phyloP scores from a whole-genome alignment of 192 early-diverging fungal species.

The Coemansia brasiliensis region DNA sequence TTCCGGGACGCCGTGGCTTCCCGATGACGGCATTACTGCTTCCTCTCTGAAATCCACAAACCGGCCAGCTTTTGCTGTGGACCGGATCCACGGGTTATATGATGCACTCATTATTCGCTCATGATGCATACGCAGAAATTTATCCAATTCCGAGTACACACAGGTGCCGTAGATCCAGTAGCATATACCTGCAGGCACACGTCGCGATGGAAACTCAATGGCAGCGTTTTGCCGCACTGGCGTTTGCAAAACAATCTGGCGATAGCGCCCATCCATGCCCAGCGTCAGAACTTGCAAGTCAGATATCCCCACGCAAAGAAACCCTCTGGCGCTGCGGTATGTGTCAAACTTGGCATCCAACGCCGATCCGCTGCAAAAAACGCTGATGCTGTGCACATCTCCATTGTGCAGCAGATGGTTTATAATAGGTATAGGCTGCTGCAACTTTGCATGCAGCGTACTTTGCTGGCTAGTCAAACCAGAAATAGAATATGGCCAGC shows the following conservation, averaged over 20 bases:
- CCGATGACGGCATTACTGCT: too few relatives aligned
- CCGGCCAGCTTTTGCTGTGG: neutral
- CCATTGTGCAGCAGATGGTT: conserved; percentile 22
- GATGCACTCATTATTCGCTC: neutral
- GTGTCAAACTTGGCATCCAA: neutral
- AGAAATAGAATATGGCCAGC: too few relatives aligned
- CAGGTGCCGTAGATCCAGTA: conserved; percentile 20
- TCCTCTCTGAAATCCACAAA: too few relatives aligned
- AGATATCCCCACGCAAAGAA: conserved; percentile 6
- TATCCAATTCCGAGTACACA: conserved; percentile 20
- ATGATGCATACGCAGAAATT: conserved; percentile 18
- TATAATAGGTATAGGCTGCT: conserved; percentile 11
- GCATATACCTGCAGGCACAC: neutral
- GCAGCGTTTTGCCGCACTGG: conserved; percentile 12
- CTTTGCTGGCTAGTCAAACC: too few relatives aligned
- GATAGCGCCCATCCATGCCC: conserved; percentile 20
- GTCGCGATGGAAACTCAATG: conserved; percentile 7
- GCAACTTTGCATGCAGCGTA: too few relatives aligned
- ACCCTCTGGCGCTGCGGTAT: conserved; percentile 1
- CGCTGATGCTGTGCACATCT: conserved; percentile 4
- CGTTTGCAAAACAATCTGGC: conserved; percentile 14
- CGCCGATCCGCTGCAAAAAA: neutral
- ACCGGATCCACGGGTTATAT: conserved; percentile 13
- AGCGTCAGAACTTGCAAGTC: conserved; percentile 20
- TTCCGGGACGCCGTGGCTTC: neutral